Base-by-base conservation (phyloP, 768 basidiomycete genomes). In the Podaxis sp. region DNA sequence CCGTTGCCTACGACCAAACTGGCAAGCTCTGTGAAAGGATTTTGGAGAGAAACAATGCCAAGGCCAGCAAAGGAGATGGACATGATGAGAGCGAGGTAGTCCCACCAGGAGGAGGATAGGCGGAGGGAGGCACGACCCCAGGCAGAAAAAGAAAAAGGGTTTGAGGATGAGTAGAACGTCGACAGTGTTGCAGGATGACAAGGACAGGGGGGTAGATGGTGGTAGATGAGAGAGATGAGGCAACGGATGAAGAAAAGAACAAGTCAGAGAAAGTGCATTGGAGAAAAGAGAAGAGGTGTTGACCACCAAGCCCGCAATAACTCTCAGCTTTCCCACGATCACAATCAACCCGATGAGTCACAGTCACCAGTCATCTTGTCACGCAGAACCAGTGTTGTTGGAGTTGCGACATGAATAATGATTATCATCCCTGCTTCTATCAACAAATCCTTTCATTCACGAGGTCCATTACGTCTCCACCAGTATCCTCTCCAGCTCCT, bases 21-120 rank as follows among this genome's bases (percentile, higher is more conserved):
- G 66, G 83, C 76, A 69, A 84, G 78, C 65, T 84, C 77, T 66
- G 80, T 73, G 67, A 85, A 76, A 20, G 84, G 83, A 44, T 78
- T 81, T 73, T 81, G 83, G 68, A 86, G 76, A 50, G 87, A 83
- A 73, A 89, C 77, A 64, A 88, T 76, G 66, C 83, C 81, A 66
- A 89, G 74, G 56, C 83, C 84, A 71, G 84, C 86, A 62, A 89
- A 76, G 72, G 85, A 87, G 72, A 89, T 74, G 78, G 81, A 80
- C 86, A 88, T 88, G 76, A 85, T 75, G 71, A 86, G 76, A 64
- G 86, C 73, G 66, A 84, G 70, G 66, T 77, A 72, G 74, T 77
- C 77, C 72, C 80, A 78, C 75, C 79, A 78, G 71, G 77, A 74
- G 68, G 70, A 67, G 68, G 68, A 71, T 66, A 69, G 36, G 69